A percentile compares a stretch with the other conserved stretches of the same genome.
phyloP scores from a whole-genome alignment of 2,329 filamentous ascomycete genomes.

The Colletotrichum tofieldiae region DNA sequence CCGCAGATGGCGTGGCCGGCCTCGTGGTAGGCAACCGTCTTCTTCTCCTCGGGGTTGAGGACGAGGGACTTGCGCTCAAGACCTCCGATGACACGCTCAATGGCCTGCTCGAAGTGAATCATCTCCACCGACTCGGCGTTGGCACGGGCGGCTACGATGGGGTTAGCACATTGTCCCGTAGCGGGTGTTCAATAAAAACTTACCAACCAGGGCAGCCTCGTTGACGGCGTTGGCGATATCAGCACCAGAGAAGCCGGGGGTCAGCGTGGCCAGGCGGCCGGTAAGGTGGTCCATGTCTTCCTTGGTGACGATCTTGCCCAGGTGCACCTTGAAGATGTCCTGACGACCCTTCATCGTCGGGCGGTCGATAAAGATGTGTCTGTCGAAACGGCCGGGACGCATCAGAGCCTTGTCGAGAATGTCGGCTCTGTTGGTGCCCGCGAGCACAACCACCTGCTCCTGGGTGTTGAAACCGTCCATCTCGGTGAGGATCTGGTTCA shows the following conservation, averaged over 20 bases:
- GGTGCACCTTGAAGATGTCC: conserved; percentile 95
- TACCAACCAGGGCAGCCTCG: conserved; percentile 96
- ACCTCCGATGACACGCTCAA: conserved; percentile 96
- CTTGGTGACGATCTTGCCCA: conserved; percentile 93
- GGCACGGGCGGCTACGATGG: conserved; percentile 80
- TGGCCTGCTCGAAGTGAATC: conserved; percentile 95
- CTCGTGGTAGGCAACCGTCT: conserved; percentile 97
- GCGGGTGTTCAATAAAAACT: conserved; percentile 52
- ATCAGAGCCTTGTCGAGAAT: conserved; percentile 95
- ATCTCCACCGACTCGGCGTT: conserved; percentile 87
- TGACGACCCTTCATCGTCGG: conserved; percentile 97
- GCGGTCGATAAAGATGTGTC: conserved; percentile 94
- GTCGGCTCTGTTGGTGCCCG: conserved; percentile 96
- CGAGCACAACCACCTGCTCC: conserved; percentile 96
- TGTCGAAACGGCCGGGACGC: conserved; percentile 94
- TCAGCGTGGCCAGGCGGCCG: conserved; percentile 91
- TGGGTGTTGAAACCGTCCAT: conserved; percentile 99
- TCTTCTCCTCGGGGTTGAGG: conserved; percentile 93
- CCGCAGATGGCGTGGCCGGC: conserved; percentile 98
- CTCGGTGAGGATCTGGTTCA: conserved; percentile 98
- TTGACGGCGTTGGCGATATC: conserved; percentile 99
- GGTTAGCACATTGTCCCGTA: conserved; percentile 56
- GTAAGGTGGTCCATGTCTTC: conserved; percentile 91
- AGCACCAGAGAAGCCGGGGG: conserved; percentile 95
- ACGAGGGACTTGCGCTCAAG: conserved; percentile 98